Conservation (phyloP, 2,329 filamentous ascomycete species). For the Penicillium sp. region DNA sequence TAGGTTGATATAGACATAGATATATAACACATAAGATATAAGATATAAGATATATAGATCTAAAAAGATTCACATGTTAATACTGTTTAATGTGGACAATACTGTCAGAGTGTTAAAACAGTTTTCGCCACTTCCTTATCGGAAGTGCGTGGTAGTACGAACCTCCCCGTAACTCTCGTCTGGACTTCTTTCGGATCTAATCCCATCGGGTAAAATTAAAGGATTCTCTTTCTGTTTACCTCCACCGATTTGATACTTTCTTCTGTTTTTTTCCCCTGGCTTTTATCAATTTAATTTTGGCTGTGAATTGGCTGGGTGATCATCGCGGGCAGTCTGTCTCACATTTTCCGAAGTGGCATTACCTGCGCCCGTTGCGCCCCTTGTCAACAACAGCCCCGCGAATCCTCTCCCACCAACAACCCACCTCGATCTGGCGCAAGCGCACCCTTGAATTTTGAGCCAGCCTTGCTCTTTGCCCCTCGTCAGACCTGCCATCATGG, state of each 20-base stretch:
- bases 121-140: slow-evolving; percentile 2
- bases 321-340: slow-evolving; percentile 11
- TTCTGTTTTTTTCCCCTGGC: background rate
- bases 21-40: background rate
- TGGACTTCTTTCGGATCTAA: background rate
- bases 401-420: slow-evolving; percentile 24
- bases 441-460: slow-evolving; percentile 16
- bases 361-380: slow-evolving; percentile 23
- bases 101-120: background rate
- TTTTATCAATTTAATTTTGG: background rate
- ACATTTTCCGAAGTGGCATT: slow-evolving; percentile 30
- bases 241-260: background rate
- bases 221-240: background rate
- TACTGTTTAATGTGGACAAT: background rate
- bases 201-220: background rate
- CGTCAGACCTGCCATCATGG: slow-evolving; percentile 49
- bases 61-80: background rate
- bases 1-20: background rate
- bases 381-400: slow-evolving; percentile 32
- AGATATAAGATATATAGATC: background rate
- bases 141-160: slow-evolving; percentile 1
- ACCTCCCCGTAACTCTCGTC: background rate
- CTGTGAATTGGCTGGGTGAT: background rate
- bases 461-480: slow-evolving; percentile 12
- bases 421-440: slow-evolving; percentile 13